Evolutionary conservation across 2,329 filamentous ascomycete genomes (phyloP).

Genomic region (Epichloe glyceriae): DNA sequence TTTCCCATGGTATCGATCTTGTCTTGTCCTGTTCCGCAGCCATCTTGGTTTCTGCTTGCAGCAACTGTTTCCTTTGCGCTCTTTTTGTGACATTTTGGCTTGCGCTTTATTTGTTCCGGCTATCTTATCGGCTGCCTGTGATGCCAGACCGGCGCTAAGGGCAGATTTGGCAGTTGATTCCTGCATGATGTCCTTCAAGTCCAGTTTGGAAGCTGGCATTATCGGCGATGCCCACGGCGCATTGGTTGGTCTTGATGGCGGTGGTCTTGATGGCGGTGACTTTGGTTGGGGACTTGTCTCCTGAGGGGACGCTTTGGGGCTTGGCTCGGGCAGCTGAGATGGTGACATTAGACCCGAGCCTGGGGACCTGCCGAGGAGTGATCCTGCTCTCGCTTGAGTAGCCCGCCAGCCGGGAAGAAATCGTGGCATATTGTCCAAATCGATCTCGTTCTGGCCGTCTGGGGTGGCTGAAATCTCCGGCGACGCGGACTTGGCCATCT

Average conservation of each 20-base stretch:
- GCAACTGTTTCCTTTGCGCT: constrained; percentile 74
- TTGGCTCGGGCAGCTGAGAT: neutral
- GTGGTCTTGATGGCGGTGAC: constrained; percentile 5
- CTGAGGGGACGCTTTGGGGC: neutral
- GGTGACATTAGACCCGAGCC: neutral
- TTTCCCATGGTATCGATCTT: constrained; percentile 32
- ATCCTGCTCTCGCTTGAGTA: constrained; percentile 2
- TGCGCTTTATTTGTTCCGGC: constrained; percentile 23
- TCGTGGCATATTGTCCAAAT: constrained; percentile 16
- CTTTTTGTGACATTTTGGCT: constrained; percentile 74
- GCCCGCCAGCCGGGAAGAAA: constrained; percentile 19
- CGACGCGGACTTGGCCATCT: constrained; percentile 17
- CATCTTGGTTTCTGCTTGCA: constrained; percentile 37
- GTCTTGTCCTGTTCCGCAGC: constrained; percentile 21
- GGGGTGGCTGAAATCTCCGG: constrained; percentile 9
- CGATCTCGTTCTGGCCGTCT: constrained; percentile 11
- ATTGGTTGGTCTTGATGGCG: constrained; percentile 10
- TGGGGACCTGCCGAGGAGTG: neutral
- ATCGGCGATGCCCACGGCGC: constrained; percentile 37
- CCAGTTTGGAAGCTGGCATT: constrained; percentile 50
- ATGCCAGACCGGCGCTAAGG: constrained; percentile 40
- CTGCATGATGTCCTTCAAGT: constrained; percentile 65
- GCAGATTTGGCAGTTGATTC: constrained; percentile 40
- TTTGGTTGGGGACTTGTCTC: neutral
- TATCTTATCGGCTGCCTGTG: constrained; percentile 33